Conservation (phyloP, 2,329 filamentous ascomycete species). For the Aspergillus persii region DNA sequence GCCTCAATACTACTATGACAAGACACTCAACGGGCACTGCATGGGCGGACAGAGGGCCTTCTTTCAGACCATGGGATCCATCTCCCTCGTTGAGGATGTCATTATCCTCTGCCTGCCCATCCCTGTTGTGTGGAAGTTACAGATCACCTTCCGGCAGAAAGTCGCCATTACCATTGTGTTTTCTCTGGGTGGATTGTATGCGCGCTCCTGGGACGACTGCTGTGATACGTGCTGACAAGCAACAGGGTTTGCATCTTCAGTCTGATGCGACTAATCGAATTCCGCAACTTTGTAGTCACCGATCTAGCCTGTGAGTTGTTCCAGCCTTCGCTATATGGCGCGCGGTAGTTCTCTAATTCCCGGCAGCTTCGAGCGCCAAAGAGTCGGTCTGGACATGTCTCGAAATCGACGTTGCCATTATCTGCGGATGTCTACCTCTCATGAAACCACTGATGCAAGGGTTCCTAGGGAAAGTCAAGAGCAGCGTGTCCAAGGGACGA, state of each 20-base stretch:
- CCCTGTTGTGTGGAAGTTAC: constrained; percentile 3
- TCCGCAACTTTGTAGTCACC: constrained; percentile 3
- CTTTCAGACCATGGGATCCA: neutral
- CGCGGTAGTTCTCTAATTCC: neutral
- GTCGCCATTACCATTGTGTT: constrained; percentile 2
- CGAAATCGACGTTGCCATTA: constrained; percentile 21
- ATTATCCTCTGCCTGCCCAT: constrained; percentile 5
- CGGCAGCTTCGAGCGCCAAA: constrained; percentile 19
- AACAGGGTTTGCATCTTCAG: constrained; percentile 6
- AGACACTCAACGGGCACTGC: constrained; percentile 3
- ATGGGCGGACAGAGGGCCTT: neutral
- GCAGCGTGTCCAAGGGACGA: neutral
- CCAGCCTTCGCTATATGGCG: neutral
- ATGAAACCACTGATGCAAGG: constrained; percentile 17
- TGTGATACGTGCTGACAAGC: neutral
- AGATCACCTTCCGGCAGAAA: constrained; percentile 2
- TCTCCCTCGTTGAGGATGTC: constrained; percentile 6
- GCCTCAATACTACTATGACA: neutral
- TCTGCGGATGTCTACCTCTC: constrained; percentile 19
- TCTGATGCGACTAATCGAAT: constrained; percentile 4
- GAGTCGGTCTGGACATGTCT: constrained; percentile 22
- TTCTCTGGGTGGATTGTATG: constrained; percentile 5
- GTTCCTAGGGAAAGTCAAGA: constrained; percentile 9
- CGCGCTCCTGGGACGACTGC: neutral
- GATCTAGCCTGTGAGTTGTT: constrained; percentile 9